phyloP scores from a whole-genome alignment of 768 basidiomycete species.

The Lactifluus hygrophoroides region DNA sequence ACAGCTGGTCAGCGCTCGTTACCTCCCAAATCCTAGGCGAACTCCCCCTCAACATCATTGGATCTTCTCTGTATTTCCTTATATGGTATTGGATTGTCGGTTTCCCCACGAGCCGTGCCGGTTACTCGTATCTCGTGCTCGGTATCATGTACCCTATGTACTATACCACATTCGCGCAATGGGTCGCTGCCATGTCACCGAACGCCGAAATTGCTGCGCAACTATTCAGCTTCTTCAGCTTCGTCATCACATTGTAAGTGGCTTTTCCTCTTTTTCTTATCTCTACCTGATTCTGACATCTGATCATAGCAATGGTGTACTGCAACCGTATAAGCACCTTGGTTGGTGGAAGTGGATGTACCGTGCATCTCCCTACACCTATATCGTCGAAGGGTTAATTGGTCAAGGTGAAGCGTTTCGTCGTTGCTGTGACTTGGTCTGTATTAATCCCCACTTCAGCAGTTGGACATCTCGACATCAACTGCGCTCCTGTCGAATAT shows the following conservation, averaged over 20 bases:
- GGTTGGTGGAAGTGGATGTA: constrained; percentile 41
- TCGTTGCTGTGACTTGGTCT: neutral
- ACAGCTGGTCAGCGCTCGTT: constrained; percentile 32
- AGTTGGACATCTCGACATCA: constrained; percentile 40
- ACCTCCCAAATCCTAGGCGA: constrained; percentile 33
- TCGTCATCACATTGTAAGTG: constrained; percentile 37
- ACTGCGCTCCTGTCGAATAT: constrained; percentile 56
- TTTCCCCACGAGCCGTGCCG: constrained; percentile 30
- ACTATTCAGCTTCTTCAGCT: constrained; percentile 31
- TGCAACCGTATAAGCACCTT: constrained; percentile 37
- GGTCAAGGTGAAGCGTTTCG: constrained; percentile 35
- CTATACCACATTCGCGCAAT: constrained; percentile 35
- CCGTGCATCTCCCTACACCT: constrained; percentile 28
- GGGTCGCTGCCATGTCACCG: constrained; percentile 36
- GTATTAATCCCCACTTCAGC: constrained; percentile 28
- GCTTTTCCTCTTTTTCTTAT: neutral
- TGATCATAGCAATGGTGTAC: constrained; percentile 35
- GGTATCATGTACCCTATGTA: constrained; percentile 36
- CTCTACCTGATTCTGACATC: neutral
- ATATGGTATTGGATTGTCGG: constrained; percentile 46
- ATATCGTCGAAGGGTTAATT: constrained; percentile 34
- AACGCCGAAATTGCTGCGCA: constrained; percentile 34
- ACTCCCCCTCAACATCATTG: constrained; percentile 36
- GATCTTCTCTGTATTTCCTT: constrained; percentile 34
- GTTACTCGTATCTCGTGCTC: constrained; percentile 33